Percentiles rank a stretch among this genome's conserved stretches.
These are phyloP conservation scores for Pholiota microspora DNA, from an alignment of 768 basidiomycete species.

Conservation along the genomic window DNA sequence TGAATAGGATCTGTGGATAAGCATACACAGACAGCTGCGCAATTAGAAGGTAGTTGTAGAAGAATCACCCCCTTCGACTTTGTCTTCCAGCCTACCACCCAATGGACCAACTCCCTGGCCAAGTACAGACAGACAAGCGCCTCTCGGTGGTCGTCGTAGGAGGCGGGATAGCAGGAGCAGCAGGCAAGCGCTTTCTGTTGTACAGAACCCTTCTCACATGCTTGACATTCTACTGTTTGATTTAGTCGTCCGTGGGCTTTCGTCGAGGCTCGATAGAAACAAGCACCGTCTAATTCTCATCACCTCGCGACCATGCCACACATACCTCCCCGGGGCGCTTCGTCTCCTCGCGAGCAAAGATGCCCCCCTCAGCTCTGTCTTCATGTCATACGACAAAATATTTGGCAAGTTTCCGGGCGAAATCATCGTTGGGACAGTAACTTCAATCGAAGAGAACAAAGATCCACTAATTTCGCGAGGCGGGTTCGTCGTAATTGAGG, in stretches of 20 bases:
- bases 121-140: background rate
- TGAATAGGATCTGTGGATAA: too few species aligned
- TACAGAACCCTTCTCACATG: slow-evolving; percentile 1
- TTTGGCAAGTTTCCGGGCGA: slow-evolving; percentile 49
- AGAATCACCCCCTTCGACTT: background rate
- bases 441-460: slow-evolving; percentile 27
- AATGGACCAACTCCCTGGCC: background rate
- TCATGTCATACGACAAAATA: slow-evolving; percentile 55
- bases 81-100: background rate
- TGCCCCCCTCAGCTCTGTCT: slow-evolving; percentile 39
- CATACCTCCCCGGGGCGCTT: slow-evolving; percentile 46
- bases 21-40: background rate
- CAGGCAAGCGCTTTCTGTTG: slow-evolving; percentile 8
- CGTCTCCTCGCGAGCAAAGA: slow-evolving; percentile 48
- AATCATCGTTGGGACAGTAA: slow-evolving; percentile 39
- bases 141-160: slow-evolving; percentile 18
- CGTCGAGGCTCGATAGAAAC: slow-evolving; percentile 42
- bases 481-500: slow-evolving; percentile 43
- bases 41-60: background rate
- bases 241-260: slow-evolving; percentile 43
- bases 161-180: slow-evolving; percentile 20
- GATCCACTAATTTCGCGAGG: slow-evolving; percentile 30
- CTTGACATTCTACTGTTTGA: background rate
- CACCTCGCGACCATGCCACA: slow-evolving; percentile 44
- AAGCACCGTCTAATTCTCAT: slow-evolving; percentile 55